Percentiles rank a stretch among this genome's conserved stretches.
phyloP scores from a whole-genome alignment of 495 filamentous ascomycete species.

The Trichoderma orchidacearum region DNA sequence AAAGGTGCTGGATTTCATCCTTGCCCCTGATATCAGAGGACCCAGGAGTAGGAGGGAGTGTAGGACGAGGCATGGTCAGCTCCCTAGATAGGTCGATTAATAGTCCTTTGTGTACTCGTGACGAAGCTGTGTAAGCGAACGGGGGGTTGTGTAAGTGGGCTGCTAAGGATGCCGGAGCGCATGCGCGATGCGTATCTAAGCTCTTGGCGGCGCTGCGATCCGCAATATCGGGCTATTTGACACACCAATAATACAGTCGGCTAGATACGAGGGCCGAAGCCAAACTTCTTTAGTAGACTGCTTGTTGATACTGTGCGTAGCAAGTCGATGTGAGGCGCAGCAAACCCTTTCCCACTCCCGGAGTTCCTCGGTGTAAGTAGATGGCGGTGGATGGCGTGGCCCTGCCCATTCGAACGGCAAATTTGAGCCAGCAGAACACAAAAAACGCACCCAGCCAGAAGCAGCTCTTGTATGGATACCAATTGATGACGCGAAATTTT shows the following conservation, averaged over 20 bases:
- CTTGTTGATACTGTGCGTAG: neutral
- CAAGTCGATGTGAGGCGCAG: neutral
- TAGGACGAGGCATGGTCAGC: constrained; percentile 53
- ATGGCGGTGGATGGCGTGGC: neutral
- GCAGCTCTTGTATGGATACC: neutral
- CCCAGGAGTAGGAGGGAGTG: constrained; percentile 68
- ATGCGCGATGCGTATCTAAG: neutral
- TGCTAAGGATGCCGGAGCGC: neutral
- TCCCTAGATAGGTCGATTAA: too few relatives aligned
- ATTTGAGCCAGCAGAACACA: too few relatives aligned
- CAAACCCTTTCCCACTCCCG: neutral
- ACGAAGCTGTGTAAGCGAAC: neutral
- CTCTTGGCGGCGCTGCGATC: neutral
- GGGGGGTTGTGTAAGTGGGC: neutral
- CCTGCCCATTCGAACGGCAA: neutral
- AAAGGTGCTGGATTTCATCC: constrained; percentile 45
- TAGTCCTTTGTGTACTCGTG: neutral
- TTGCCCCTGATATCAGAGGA: constrained; percentile 74
- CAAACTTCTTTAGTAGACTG: neutral
- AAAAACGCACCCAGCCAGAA: neutral
- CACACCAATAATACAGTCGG: too few relatives aligned
- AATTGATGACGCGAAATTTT: neutral
- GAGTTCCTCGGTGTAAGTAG: neutral
- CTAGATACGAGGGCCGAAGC: too few relatives aligned
- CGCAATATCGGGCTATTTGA: too few relatives aligned